Evolutionary conservation across 2,329 filamentous ascomycete species (phyloP), one percentile per base, ranked within the genome.

Genomic region (Aspergillus brasiliensis): DNA sequence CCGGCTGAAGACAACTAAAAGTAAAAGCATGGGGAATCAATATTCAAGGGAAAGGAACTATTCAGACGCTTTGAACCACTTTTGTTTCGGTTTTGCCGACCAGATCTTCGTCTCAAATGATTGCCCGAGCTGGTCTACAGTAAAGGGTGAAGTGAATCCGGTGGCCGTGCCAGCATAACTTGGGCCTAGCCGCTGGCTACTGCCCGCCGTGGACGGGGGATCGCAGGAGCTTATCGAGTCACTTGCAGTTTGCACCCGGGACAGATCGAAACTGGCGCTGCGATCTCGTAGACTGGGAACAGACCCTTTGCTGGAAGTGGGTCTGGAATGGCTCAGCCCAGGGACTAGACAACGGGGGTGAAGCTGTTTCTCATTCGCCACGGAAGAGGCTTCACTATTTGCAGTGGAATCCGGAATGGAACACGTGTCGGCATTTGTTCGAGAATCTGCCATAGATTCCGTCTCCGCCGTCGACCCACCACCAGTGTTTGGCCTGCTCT

Each of bases 51-150:
- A 34, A 34, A 34, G 4, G 31, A 27, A 28, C 44, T 48, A 27
- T 23, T 48, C 44, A 17, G 44, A 25, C 11, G 44, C 10, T 28
- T 48, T 48, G 21, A 27, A 48, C 44, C 44, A 48, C 25, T 48
- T 48, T 28, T 48, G 44, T 28, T 48, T 48, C 3, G 44, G 25
- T 23, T 48, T 48, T 3, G 44, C 42, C 8, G 60, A 59, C 60
- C 57, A 62, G 42, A 62, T 62, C 44, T 59, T 62, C 37, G 60
- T 62, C 60, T 62, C 60, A 25, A 62, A 59, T 7, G 57, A 46
- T 37, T 61, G 59, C n/a, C 31, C 25, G 3, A 51, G 48, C 15
- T 55, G 19, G n/a, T 19, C 51, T 3, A 52, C 51, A 5, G 56
- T 38, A 46, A 62, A 59, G 6, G 60, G 60, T 15, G 57, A 56